Percentiles rank a stretch among this genome's conserved stretches.
These are phyloP conservation scores for Neofusicoccum sp. DNA, from an alignment of 2,329 filamentous ascomycete species.

Conservation along the genomic window DNA sequence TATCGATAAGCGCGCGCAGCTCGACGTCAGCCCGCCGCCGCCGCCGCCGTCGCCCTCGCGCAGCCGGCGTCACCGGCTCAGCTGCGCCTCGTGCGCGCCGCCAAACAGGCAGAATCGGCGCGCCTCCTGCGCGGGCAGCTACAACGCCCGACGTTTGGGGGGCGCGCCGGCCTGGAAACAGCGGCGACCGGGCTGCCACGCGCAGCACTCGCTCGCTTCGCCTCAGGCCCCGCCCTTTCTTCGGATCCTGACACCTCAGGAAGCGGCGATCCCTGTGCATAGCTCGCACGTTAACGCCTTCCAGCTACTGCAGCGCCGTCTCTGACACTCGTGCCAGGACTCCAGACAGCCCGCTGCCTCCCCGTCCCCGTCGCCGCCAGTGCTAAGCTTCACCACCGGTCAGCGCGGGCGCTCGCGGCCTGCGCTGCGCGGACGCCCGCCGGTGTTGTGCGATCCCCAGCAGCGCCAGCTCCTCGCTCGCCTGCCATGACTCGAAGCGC, in stretches of 20 bases:
- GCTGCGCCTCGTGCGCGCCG: neutral
- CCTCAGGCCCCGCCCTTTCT: constrained; percentile 8
- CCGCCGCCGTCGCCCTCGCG: no score
- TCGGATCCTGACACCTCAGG: constrained; percentile 13
- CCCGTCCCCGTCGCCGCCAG: neutral
- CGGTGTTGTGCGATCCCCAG: neutral
- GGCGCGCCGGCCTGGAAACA: constrained; percentile 2
- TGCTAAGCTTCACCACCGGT: constrained; percentile 5
- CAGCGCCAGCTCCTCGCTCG: neutral
- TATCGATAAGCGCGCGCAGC: neutral
- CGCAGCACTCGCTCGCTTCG: constrained; percentile 16
- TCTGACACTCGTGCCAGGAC: neutral
- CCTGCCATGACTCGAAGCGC: constrained; percentile 10
- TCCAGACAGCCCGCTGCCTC: neutral
- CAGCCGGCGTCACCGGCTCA: neutral
- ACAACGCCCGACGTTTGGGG: constrained; percentile 6
- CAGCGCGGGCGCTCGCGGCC: no score
- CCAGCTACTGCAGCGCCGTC: neutral
- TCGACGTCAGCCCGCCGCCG: neutral
- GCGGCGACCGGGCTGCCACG: constrained; percentile 3
- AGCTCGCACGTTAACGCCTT: neutral
- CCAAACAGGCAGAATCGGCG: constrained; percentile 5
- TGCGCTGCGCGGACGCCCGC: no score
- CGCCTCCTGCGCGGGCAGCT: no score
- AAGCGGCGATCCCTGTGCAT: neutral